Conservation (phyloP, 1,284 basidiomycete genomes). For the Polyporus tsugae region DNA sequence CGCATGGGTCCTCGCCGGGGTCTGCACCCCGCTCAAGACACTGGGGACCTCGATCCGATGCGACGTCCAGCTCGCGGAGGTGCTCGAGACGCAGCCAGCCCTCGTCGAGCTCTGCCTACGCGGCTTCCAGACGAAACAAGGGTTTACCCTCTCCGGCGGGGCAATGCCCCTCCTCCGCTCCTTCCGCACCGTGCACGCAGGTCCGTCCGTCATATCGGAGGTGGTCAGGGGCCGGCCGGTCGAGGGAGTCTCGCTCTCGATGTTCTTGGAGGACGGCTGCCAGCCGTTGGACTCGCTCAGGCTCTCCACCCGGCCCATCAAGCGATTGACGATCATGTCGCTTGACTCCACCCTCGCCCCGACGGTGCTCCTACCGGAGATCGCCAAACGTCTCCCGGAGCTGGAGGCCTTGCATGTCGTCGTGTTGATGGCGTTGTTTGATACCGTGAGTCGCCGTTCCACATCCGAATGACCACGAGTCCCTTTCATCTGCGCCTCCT, state of each 20-base stretch:
- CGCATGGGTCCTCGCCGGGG: conserved; percentile 55
- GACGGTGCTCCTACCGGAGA: conserved; percentile 51
- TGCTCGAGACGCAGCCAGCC: conserved; percentile 57
- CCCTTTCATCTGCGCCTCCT: neutral
- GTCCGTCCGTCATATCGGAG: conserved; percentile 52
- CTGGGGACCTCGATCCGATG: conserved; percentile 63
- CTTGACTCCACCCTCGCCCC: conserved; percentile 55
- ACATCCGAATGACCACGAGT: neutral
- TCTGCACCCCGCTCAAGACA: conserved; percentile 50
- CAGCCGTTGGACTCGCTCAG: conserved; percentile 54
- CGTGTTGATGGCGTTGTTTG: conserved; percentile 54
- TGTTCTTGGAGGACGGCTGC: conserved; percentile 50
- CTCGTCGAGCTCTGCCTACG: conserved; percentile 62
- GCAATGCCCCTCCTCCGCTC: conserved; percentile 57
- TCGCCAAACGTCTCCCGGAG: conserved; percentile 53
- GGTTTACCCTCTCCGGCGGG: conserved; percentile 48
- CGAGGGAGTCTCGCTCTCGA: conserved; percentile 58
- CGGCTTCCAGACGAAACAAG: conserved; percentile 47
- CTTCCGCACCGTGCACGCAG: conserved; percentile 64
- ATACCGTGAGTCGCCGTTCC: conserved; percentile 45
- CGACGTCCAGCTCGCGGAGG: conserved; percentile 54
- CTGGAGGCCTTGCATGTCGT: conserved; percentile 67
- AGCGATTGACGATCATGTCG: conserved; percentile 63
- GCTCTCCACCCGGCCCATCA: conserved; percentile 49
- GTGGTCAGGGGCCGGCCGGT: conserved; percentile 60